Percentiles rank a stretch among this genome's conserved stretches.
Conservation (phyloP, 2,329 filamentous ascomycete species). For the Pyricularia grisea region DNA sequence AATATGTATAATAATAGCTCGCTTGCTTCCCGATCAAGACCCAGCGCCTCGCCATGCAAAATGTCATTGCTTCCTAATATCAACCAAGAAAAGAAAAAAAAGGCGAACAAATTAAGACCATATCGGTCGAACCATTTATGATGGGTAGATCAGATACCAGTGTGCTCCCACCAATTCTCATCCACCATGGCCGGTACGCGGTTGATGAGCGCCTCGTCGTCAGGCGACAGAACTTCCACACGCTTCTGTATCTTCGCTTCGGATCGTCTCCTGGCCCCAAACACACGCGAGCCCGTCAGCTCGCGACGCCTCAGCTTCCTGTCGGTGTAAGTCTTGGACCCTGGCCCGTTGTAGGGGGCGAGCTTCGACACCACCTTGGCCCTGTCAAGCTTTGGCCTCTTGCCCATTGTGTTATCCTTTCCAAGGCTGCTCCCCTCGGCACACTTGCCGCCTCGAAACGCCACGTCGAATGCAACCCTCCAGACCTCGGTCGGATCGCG, state of each 20-base stretch:
- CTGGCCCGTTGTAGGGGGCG: conserved; percentile 4
- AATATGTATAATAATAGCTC: not conserved
- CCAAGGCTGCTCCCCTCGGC: conserved; percentile 3
- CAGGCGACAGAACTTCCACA: not conserved
- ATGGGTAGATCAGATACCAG: too few relatives aligned
- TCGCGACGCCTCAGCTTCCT: not conserved
- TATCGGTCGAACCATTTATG: too few relatives aligned
- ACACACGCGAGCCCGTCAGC: not conserved
- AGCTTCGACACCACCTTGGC: conserved; percentile 1
- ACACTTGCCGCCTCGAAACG: conserved; percentile 14
- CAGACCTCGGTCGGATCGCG: conserved; percentile 35
- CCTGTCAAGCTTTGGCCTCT: conserved; percentile 1
- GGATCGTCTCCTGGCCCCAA: not conserved
- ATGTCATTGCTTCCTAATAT: not conserved
- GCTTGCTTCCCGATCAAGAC: not conserved
- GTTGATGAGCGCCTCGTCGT: not conserved
- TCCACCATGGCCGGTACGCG: not conserved
- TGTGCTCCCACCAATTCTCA: not conserved
- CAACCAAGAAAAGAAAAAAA: not conserved
- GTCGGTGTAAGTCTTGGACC: not conserved
- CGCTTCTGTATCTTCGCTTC: not conserved
- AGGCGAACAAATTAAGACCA: not conserved
- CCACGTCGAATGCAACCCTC: conserved; percentile 31
- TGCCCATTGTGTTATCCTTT: not conserved
- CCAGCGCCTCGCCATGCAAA: not conserved